Percentiles rank a stretch among this genome's conserved stretches.
Conservation (phyloP, 2,329 filamentous ascomycete genomes). For the Aspergillus quadricinctus region DNA sequence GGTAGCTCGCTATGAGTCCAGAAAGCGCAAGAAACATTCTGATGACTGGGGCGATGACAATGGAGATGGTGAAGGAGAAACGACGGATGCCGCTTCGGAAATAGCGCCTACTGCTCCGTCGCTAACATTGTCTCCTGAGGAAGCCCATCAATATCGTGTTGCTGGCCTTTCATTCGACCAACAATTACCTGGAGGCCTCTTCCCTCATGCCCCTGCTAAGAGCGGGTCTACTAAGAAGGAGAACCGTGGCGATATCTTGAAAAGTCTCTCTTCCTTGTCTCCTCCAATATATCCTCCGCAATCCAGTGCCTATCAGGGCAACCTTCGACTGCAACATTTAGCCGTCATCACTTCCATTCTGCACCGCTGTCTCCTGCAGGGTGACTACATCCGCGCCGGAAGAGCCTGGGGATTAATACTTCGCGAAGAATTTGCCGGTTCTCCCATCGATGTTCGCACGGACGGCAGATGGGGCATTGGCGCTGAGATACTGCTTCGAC, state of each 20-base stretch:
- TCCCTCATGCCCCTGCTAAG: constrained; percentile 35
- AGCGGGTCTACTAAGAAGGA: constrained; percentile 7
- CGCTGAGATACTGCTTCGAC: constrained; percentile 74
- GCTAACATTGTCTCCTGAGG: constrained; percentile 35
- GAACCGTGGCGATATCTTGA: constrained; percentile 17
- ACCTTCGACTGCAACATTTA: constrained; percentile 52
- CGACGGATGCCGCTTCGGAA: constrained; percentile 27
- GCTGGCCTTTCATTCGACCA: constrained; percentile 37
- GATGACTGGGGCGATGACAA: constrained; percentile 25
- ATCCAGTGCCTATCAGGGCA: constrained; percentile 28
- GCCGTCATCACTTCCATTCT: constrained; percentile 64
- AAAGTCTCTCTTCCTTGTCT: constrained; percentile 27
- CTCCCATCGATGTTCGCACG: constrained; percentile 62
- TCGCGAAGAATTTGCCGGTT: constrained; percentile 55
- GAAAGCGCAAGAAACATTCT: constrained; percentile 29
- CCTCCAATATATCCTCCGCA: constrained; percentile 32
- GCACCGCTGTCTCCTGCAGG: constrained; percentile 66
- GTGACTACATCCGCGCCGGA: constrained; percentile 67
- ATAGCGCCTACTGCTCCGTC: constrained; percentile 18
- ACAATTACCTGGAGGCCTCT: constrained; percentile 37
- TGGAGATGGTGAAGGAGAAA: constrained; percentile 21
- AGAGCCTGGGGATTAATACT: constrained; percentile 72
- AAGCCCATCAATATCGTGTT: constrained; percentile 41
- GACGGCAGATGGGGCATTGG: constrained; percentile 76
- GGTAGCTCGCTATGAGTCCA: constrained; percentile 31